Evolutionary conservation across 768 basidiomycete genomes (phyloP), one percentile per base, ranked within the genome.

Genomic region (Hypholoma sublateritium): DNA sequence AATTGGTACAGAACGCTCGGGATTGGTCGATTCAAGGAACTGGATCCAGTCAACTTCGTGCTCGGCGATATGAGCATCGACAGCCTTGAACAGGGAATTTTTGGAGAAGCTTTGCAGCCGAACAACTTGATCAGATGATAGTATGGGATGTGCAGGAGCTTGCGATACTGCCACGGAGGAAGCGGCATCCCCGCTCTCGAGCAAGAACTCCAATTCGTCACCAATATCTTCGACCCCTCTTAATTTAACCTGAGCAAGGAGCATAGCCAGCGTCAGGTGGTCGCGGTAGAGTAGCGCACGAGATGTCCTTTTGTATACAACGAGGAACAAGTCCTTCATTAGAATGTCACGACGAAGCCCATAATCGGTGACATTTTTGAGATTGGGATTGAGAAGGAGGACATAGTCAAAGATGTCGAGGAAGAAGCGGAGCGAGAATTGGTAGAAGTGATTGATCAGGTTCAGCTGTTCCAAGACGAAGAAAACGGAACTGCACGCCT

Each of bases 391-490:
- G 64, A 91, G 88, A 62, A 90, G 89, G 7, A 98, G 83, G 56
- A 96, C 86, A 64, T 90, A 93, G 74, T 98, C 93, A 74, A 99
- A 99, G 67, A 98, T 96, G 69, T 97, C 96, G 57, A 98, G 83
- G 89, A 99, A 99, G 81, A 96, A 98, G 25, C 81, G 88, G 45
- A 99, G 81, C 1, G 97, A 98, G 80, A 99, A 99, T 71, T 98
- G 93, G 68, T 99, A 99, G 78, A 98, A 98, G 73, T 97, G 96
- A 67, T 96, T 93, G 76, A 98, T 84, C 52, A 89, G 80, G 69
- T 93, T 89, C 49, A 98, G 82, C 66, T 98, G 95, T 67, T 98
- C 96, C 64, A 99, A 78, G 57, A 96, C 90, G 76, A 99, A 99
- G 84, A 93, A 99, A 42, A 98, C 87, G 1, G 93, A 87, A 69